Base-by-base conservation (phyloP, 495 filamentous ascomycete genomes). In the Penicillium parvum region DNA sequence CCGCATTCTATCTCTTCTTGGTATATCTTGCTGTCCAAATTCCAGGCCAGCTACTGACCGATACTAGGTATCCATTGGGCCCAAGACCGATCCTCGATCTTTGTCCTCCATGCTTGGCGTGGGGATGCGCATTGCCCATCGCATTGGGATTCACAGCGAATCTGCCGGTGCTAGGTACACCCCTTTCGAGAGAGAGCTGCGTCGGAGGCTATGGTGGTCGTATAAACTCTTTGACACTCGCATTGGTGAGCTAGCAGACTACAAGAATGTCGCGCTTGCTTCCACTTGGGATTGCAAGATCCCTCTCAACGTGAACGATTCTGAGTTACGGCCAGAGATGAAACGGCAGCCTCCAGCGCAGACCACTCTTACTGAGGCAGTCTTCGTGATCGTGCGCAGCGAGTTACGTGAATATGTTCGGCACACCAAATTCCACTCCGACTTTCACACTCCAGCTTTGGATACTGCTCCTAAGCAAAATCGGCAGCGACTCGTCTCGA, bases 151-250 rank as follows among this genome's bases (percentile, higher is more conserved):
- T 30, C 64, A 81, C 28, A 65, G 44, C 40, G 75, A 81, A 47
- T 50, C 67, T 0, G 43, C 42, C 15, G 46, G 53, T 14, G 44
- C 60, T 4, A 61, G 52, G 45, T 57, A 38, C 40, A 56, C 48
- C 9, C 42, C 57, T 12, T 45, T 83, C 35, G 77, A 83, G 40
- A 71, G 63, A 2, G 78, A 83, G 51, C 72, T 82, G 66, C 70
- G 76, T 39, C 73, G 78, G 34, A 57, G 79, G 26, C 69, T 83
- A 0, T 83, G 77, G 78, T 82, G 78, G 79, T 60, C 77, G 3
- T 60, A 82, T 2, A 52, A 71, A 0, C 35, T 72, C 20, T 73
- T 81, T 27, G 77, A 83, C 42, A 45, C 40, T 40, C 77, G 78
- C 22, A 68, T 77, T 15, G 33, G 68, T 53, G 72, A 77, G 45